A percentile compares a stretch with the other conserved stretches of the same genome.
These are phyloP conservation scores for Dimocarpus longan DNA, from an alignment of 345 rosid genomes.

Conservation along the genomic window DNA sequence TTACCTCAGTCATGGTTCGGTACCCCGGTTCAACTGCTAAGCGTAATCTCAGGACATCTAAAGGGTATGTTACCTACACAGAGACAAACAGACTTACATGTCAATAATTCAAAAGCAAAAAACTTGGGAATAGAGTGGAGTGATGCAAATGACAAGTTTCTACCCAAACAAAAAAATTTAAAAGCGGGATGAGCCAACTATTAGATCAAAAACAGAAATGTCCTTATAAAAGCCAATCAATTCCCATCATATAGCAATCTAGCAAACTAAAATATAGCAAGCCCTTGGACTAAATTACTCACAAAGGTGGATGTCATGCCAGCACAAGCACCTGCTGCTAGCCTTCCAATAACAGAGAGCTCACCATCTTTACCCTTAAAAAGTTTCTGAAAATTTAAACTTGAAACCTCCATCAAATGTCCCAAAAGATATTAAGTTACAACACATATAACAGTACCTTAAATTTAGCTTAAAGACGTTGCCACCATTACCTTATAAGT, in stretches of 20 bases:
- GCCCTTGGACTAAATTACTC: constrained; percentile 33
- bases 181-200: neutral
- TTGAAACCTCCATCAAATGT: constrained; percentile 21
- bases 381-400: constrained; percentile 63
- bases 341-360: constrained; percentile 88
- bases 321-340: constrained; percentile 98
- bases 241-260: neutral
- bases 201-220: constrained; percentile 2
- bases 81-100: neutral
- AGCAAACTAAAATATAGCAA: neutral
- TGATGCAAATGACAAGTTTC: neutral
- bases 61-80: constrained; percentile 83
- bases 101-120: neutral
- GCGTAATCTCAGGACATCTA: constrained; percentile 90
- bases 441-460: neutral
- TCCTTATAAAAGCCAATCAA: neutral
- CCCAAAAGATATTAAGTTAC: constrained; percentile 7
- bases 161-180: neutral
- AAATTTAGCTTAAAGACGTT: constrained; percentile 2
- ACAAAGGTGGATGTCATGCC: constrained; percentile 99
- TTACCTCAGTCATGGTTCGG: constrained; percentile 85
- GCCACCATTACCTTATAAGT: constrained; percentile 67
- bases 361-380: constrained; percentile 76
- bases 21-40: constrained; percentile 94
- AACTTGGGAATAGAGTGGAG: neutral